Evolutionary conservation across 192 early-diverging fungal species (phyloP), one percentile per base, ranked within the genome.

Genomic region (Gigaspora rosea): DNA sequence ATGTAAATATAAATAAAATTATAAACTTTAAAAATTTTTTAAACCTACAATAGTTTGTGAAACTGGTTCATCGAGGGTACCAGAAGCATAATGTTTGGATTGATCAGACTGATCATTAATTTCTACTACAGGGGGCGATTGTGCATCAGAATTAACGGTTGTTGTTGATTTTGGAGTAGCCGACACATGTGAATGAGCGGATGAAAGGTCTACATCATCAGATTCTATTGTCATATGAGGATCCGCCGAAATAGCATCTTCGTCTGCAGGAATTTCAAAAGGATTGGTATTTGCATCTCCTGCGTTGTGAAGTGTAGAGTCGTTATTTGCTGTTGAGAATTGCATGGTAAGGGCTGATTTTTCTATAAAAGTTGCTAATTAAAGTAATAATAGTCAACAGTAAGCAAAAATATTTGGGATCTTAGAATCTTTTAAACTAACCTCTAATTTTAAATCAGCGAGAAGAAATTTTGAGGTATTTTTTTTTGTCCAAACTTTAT

Each of bases 31-130:
- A 27, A 27, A 27, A 27, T 0, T 27, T 27, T 0, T 27, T 51
- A 27, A 22, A 84, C 86, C 79, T 86, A 95, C 94, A 70, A 97
- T 92, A 57, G 97, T 98, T 20, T 90, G 92, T 71, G 90, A 90
- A 11, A 98, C 95, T 41, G 97, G 96, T 80, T 98, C 97, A 85
- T 98, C 97, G 18, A 98, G 86, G 18, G 97, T 98, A 84, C 97
- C 83, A 32, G 20, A 63, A 50, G 15, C 73, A 50, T 46, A 75
- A 50, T 32, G 33, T 52, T 52, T 58, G 35, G 27, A 13, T 2
- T 41, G 41, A 41, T 32, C 33, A 48, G 27, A 27, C 27, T 56
- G 49, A 32, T 59, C 59, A 22, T 32, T 75, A 22, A 32, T 41
- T 33, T 59, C 73, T 35, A 15, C 33, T 12, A 75, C 61, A 41